Conservation (phyloP, 176 grass and related monocot genomes). For the Eremochloa ophiuroides region DNA sequence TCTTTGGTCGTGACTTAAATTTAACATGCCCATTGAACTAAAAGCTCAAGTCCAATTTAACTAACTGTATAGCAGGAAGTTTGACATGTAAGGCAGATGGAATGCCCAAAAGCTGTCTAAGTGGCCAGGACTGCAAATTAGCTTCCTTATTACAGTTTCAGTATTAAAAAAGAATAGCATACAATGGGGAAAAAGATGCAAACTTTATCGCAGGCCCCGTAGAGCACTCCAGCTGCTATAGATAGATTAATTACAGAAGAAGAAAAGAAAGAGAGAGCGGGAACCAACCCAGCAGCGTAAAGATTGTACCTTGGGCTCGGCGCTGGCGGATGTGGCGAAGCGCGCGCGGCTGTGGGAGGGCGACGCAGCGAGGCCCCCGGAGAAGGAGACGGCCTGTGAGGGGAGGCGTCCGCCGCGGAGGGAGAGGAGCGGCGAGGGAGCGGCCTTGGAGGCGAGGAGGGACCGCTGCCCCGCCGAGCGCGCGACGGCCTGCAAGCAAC, state of each 20-base stretch:
- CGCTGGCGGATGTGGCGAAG: conserved; percentile 51
- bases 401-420: conserved; percentile 9
- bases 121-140: not conserved
- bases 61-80: not conserved
- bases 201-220: not conserved
- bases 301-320: conserved; percentile 48
- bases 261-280: too few species aligned
- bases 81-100: not conserved
- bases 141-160: too few species aligned
- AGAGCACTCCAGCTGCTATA: not conserved
- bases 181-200: not conserved
- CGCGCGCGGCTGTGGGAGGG: conserved; percentile 28
- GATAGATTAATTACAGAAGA: not conserved
- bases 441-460: conserved; percentile 10
- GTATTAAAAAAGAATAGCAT: too few species aligned
- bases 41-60: not conserved
- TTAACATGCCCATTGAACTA: not conserved
- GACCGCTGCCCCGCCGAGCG: conserved; percentile 28
- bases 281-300: not conserved
- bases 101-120: not conserved
- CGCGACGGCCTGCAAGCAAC: conserved; percentile 45
- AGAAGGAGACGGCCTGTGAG: conserved; percentile 25
- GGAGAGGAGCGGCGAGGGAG: conserved; percentile 13
- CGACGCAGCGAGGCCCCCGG: not conserved
- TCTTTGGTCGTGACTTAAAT: not conserved